These are phyloP conservation scores for Nymphaea colorata DNA, from an alignment of 164 flowering plant genomes.

Conservation along the genomic window DNA sequence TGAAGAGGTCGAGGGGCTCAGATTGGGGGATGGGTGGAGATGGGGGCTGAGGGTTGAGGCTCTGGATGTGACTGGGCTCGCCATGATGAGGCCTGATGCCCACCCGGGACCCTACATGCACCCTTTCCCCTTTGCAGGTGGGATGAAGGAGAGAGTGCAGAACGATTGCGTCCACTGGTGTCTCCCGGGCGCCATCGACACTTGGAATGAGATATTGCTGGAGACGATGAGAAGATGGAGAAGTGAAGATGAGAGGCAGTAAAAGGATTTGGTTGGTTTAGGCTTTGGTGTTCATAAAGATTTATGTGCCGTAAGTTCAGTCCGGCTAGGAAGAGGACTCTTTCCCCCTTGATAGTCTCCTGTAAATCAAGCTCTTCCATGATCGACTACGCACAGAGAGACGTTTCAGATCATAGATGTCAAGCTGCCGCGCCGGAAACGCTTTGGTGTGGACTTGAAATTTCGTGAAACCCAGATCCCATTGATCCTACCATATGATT, in stretches of 20 bases:
- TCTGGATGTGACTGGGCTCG: conserved; percentile 58
- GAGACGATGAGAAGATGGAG: conserved; percentile 50
- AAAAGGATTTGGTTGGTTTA: no score
- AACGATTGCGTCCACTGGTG: conserved; percentile 99
- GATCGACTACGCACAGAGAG: no score
- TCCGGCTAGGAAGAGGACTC: no score
- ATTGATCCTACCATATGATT: no score
- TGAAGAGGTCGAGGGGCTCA: conserved; percentile 35
- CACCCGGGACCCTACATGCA: conserved; percentile 97
- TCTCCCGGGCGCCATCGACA: conserved; percentile 81
- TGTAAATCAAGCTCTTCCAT: no score
- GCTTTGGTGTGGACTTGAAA: no score
- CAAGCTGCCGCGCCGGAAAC: no score
- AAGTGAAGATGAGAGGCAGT: background rate
- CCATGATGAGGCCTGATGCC: conserved; percentile 80
- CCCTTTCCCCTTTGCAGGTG: conserved; percentile 36
- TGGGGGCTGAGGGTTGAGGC: conserved; percentile 31
- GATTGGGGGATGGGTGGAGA: conserved; percentile 14
- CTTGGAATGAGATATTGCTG: conserved; percentile 84
- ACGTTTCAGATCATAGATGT: no score
- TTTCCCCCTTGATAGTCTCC: no score
- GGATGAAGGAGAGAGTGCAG: conserved; percentile 50
- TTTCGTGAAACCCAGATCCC: no score
- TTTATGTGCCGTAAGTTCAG: no score
- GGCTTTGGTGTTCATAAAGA: no score